These are phyloP conservation scores for Penicillium sp. DNA, from an alignment of 2,329 filamentous ascomycete species.

Conservation along the genomic window DNA sequence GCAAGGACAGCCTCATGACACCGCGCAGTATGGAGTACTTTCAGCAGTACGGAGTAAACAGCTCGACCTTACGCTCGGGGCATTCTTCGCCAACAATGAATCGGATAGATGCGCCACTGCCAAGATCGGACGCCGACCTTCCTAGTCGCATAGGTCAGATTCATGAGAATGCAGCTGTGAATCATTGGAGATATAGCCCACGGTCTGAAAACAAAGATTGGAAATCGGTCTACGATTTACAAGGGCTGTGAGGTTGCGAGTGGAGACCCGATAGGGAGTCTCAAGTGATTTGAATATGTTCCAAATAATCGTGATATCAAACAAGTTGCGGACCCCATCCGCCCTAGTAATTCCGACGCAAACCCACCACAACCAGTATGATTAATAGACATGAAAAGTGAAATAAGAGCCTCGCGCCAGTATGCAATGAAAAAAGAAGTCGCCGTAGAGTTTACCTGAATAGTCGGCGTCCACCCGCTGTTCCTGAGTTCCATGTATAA, in stretches of 20 bases:
- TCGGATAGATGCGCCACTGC: not conserved
- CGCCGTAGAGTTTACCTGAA: slow-evolving; percentile 40
- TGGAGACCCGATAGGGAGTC: not conserved
- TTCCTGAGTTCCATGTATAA: slow-evolving; percentile 45
- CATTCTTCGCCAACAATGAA: not conserved
- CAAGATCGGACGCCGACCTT: not conserved
- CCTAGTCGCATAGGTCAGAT: not conserved
- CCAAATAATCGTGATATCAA: not conserved
- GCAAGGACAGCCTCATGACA: too few relatives aligned
- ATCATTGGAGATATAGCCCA: not conserved
- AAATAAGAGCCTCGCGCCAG: not conserved
- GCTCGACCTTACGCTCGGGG: not conserved
- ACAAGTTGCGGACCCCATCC: not conserved
- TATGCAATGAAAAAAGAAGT: not conserved
- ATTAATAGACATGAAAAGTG: slow-evolving; percentile 4
- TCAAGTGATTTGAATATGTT: not conserved
- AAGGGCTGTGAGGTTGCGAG: not conserved
- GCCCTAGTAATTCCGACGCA: not conserved
- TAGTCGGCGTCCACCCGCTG: slow-evolving; percentile 43
- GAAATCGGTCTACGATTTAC: not conserved
- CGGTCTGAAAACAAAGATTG: not conserved
- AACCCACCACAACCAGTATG: not conserved
- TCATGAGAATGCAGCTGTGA: not conserved
- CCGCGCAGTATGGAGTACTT: too few relatives aligned
- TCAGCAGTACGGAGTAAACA: too few relatives aligned